Evolutionary conservation across 768 basidiomycete species (phyloP), one percentile per base, ranked within the genome.

Genomic region (Dioszegia aurantiaca): DNA sequence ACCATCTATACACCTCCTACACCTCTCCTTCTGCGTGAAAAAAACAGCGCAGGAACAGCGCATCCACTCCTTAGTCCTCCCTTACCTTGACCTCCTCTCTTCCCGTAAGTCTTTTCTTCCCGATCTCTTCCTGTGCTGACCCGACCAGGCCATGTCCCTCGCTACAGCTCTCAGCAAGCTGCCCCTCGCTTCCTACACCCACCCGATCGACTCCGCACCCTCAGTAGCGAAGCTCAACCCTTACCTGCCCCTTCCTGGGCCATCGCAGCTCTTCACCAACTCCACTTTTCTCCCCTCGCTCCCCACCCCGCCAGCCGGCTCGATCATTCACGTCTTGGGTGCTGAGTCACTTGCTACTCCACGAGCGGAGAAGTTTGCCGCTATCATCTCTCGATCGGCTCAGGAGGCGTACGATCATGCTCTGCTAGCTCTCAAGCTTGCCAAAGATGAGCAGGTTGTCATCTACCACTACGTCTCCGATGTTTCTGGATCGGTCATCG

Each of bases 331-430:
- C 44, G 58, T 72, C 51, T 46, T 72, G 27, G 63, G 60, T 33
- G 65, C 64, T 12, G 58, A 61, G 23, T 54, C 64, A n/a, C 55
- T 69, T 39, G 41, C 48, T n/a, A 43, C 56, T 10, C 62, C 70
- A 4, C 61, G 64, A 56, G 45, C 54, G 1, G 55, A 62, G 37
- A 60, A 63, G 28, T 53, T 59, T 12, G 89, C 86, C 77, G 86
- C 91, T 72, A 67, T 98, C 48, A 81, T 93, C 68, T 93, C 90
- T 5, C 81, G 83, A 33, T 84, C 83, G 0, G 74, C 84, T 2
- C 87, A 90, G 72, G 83, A 91, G 70, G 89, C 91, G 3, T 88
- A 94, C 67, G 89, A 93, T 71, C 86, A 97, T 75, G 88, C 90
- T 23, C 79, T 97, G 33, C 82, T 98, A 17, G 90, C 90, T 14